Evolutionary conservation across 768 basidiomycete species (phyloP).

Genomic region (Boletus fagicola): DNA sequence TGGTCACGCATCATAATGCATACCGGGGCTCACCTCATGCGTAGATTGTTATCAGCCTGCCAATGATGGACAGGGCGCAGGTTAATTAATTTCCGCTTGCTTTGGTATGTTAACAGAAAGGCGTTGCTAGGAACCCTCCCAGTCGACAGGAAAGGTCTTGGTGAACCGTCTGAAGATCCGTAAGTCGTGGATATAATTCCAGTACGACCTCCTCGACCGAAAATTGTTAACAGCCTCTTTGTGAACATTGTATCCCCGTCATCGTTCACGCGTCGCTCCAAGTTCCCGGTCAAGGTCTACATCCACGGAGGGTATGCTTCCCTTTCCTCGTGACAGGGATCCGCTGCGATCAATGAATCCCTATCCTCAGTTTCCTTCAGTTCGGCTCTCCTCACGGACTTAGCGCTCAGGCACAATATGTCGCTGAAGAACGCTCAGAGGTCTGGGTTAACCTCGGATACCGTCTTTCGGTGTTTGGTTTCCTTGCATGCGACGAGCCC

Average conservation of each 20-base stretch:
- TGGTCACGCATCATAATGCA: slow-evolving; percentile 1
- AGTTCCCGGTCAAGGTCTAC: slow-evolving; percentile 68
- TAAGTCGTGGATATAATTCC: slow-evolving; percentile 24
- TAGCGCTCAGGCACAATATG: slow-evolving; percentile 61
- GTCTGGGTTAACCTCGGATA: slow-evolving; percentile 80
- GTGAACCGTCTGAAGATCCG: slow-evolving; percentile 71
- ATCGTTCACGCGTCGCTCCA: slow-evolving; percentile 36
- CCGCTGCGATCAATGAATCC: neutral
- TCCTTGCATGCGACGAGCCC: slow-evolving; percentile 65
- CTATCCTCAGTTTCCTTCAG: slow-evolving; percentile 61
- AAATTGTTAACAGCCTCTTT: slow-evolving; percentile 46
- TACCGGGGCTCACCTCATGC: neutral
- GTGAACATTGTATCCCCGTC: slow-evolving; percentile 63
- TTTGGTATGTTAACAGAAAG: neutral
- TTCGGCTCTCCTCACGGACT: slow-evolving; percentile 73
- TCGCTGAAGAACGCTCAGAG: slow-evolving; percentile 60
- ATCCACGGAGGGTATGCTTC: slow-evolving; percentile 68
- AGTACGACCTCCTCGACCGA: neutral
- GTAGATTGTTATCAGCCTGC: slow-evolving; percentile 60
- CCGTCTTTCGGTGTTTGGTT: slow-evolving; percentile 74
- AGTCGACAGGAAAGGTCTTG: slow-evolving; percentile 62
- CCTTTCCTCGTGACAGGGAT: neutral
- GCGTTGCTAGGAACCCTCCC: slow-evolving; percentile 41
- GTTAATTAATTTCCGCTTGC: slow-evolving; percentile 24
- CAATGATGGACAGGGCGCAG: slow-evolving; percentile 63